Percentiles rank a stretch among this genome's conserved stretches.
Conservation (phyloP, 345 rosid species). For the Citropsis articulata region DNA sequence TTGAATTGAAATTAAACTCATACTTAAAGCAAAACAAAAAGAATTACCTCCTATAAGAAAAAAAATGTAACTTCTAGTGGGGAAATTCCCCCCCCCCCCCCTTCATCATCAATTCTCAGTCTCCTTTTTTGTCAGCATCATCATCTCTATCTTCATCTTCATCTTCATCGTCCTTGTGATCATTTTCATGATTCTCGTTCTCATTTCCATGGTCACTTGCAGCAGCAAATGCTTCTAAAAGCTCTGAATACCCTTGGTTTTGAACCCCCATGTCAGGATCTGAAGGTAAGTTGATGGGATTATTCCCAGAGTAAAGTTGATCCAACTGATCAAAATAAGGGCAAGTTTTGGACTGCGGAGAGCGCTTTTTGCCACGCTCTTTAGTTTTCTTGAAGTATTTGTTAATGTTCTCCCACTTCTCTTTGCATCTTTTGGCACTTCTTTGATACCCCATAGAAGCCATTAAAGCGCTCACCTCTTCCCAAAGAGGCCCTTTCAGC, state of each 20-base stretch:
- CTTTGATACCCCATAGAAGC: conserved; percentile 40
- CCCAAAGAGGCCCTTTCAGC: conserved; percentile 42
- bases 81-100: too few species aligned
- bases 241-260: conserved; percentile 30
- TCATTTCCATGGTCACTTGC: conserved; percentile 13
- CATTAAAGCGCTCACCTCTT: conserved; percentile 39
- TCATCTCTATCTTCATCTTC: neutral
- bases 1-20: neutral
- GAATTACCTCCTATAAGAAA: conserved; percentile 1
- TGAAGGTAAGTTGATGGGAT: conserved; percentile 1
- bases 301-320: conserved; percentile 33
- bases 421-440: conserved; percentile 48
- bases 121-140: conserved; percentile 3
- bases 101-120: neutral
- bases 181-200: conserved; percentile 12
- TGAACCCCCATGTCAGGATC: conserved; percentile 8
- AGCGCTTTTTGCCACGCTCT: conserved; percentile 28
- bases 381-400: conserved; percentile 43
- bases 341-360: conserved; percentile 35
- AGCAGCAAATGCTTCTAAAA: conserved; percentile 21
- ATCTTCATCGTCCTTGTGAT: conserved; percentile 1
- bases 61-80: neutral
- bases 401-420: conserved; percentile 54
- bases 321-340: conserved; percentile 39
- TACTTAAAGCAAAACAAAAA: neutral